A percentile compares a stretch with the other conserved stretches of the same genome.
Conservation (phyloP, 2,329 filamentous ascomycete species). For the Helotiales sp. region DNA sequence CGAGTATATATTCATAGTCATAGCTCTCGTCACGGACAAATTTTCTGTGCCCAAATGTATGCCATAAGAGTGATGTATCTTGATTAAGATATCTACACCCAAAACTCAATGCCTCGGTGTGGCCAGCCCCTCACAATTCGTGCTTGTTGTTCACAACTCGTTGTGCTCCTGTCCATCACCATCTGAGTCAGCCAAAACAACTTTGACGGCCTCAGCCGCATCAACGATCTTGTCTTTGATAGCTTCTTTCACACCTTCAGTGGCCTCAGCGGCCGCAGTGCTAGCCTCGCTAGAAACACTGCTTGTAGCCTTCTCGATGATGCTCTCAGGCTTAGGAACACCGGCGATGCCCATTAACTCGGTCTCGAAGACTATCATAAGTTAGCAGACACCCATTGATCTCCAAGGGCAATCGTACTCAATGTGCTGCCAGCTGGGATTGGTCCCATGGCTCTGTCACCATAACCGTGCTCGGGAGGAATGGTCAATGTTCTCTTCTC, state of each 20-base stretch:
- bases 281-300: slow-evolving; percentile 27
- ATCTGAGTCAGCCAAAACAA: slow-evolving; percentile 54
- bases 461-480: slow-evolving; percentile 84
- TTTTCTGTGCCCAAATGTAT: no score
- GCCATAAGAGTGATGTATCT: no score
- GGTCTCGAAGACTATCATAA: slow-evolving; percentile 77
- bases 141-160: slow-evolving; percentile 49
- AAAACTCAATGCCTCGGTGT: neutral
- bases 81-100: neutral
- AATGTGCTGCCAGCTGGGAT: slow-evolving; percentile 82
- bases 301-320: slow-evolving; percentile 29
- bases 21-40: no score
- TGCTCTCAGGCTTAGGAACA: slow-evolving; percentile 45
- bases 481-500: slow-evolving; percentile 91
- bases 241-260: slow-evolving; percentile 39
- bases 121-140: neutral
- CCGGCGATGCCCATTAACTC: slow-evolving; percentile 84
- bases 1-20: no score
- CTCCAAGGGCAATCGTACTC: slow-evolving; percentile 46
- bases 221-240: slow-evolving; percentile 48
- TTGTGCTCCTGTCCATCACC: slow-evolving; percentile 57
- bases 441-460: slow-evolving; percentile 71
- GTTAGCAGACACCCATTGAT: slow-evolving; percentile 15
- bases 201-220: slow-evolving; percentile 54
- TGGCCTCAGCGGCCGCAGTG: slow-evolving; percentile 17